Base-by-base conservation (phyloP, 2,329 filamentous ascomycete genomes). In the Hymenotorrendiella dingleyae region DNA sequence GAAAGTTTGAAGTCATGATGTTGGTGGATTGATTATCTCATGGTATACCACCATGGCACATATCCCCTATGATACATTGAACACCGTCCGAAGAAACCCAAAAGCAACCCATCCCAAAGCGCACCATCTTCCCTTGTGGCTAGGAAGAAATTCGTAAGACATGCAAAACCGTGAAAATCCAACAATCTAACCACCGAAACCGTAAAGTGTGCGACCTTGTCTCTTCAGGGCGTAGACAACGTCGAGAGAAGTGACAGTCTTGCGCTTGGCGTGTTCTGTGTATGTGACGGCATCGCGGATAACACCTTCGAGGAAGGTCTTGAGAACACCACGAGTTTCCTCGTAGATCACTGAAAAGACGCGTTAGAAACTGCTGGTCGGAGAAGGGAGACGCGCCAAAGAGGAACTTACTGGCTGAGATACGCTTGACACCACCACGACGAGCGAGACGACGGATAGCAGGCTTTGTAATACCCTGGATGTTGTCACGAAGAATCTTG, bases 381-480 rank as follows among this genome's bases (percentile, higher is more conserved):
- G 21, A 12, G 30, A 20, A 23, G 8, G 21, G 7, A 19, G 30
- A 34, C 30, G 30, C 27, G 34, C 24, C n/a, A 23, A 28, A 11
- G 20, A 35, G n/a, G 19, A 40, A 54, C 52, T 68, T 80, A 86
- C 82, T 94, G 67, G 90, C 90, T 63, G 89, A 95, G 65, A 96
- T 96, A 94, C 90, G 90, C 87, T 96, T 96, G 80, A 96, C 90
- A 90, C 90, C 90, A 72, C 90, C 90, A 93, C 90, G 89, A 74
- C 90, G 90, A 56, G 90, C 90, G 68, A 96, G 89, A 94, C 90
- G 90, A 64, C 90, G 85, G 73, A 96, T 96, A 63, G 90, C 90
- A 62, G 90, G 90, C 86, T 96, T 96, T 66, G 90, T 96, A 67
- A 96, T 96, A 74, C 90, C 90, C 77, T 96, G 90, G 67, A 96